Conservation (phyloP, 371 early-diverging fungal genomes). For the Paraphysoderma sedebokerense region DNA sequence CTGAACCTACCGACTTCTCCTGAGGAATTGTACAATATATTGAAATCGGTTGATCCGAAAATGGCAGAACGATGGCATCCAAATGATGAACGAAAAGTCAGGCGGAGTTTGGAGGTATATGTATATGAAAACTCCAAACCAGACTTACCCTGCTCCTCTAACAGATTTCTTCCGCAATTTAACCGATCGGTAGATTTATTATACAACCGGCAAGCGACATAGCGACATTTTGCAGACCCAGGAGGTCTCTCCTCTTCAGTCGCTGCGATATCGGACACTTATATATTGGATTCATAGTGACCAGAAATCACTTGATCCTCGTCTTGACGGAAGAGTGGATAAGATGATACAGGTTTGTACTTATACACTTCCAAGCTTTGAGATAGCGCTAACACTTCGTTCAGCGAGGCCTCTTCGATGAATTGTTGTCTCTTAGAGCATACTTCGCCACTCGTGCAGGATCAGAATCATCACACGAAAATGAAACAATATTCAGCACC, state of each 20-base stretch:
- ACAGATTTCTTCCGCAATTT: background rate
- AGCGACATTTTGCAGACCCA: conserved; percentile 34
- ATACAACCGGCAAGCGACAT: conserved; percentile 54
- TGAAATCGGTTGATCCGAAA: conserved; percentile 58
- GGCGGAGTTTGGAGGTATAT: conserved; percentile 56
- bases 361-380: background rate
- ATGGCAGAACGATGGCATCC: conserved; percentile 88
- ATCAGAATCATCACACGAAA: no score
- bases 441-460: no score
- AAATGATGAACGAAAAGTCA: conserved; percentile 68
- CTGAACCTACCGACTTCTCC: background rate
- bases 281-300: conserved; percentile 80
- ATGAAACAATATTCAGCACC: no score
- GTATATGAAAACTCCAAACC: background rate
- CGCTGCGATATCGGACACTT: conserved; percentile 31
- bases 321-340: conserved; percentile 69
- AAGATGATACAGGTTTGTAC: conserved; percentile 52
- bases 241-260: conserved; percentile 3
- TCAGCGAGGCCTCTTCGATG: conserved; percentile 57
- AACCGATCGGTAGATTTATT: conserved; percentile 29
- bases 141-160: background rate
- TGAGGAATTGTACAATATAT: background rate
- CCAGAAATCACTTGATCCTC: conserved; percentile 36
- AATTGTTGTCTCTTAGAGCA: conserved; percentile 47
- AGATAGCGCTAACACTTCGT: background rate